Base-by-base conservation (phyloP, 164 flowering plant genomes). In the Magnolia sinica region DNA sequence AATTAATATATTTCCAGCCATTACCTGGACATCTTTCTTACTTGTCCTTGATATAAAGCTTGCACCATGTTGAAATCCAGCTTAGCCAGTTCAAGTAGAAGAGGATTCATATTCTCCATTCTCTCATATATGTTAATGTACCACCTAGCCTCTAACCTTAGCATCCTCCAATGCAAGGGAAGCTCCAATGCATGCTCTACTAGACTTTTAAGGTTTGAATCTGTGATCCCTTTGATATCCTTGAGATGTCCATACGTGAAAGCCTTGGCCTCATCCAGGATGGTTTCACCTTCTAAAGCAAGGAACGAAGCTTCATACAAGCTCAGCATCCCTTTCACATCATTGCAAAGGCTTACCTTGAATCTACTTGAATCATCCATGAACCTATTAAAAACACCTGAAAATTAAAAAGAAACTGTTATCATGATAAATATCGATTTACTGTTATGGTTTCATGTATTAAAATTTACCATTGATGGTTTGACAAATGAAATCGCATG, bases 21-120 rank as follows among this genome's bases (percentile, higher is more conserved):
- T 10, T 81, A 85, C 88, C 84, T 80, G 8, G 86, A 79, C 22
- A 80, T 4, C 3, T 78, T 66, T 55, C 37, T 78, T 3, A 86
- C 77, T 52, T 86, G 84, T 3, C 64, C 76, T 71, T 86, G 88
- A 19, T 81, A 81, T n/a, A 52, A 51, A 24, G 87, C 82, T 81
- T 88, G 88, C 70, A 83, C 81, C 72, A 76, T 72, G 68, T 87
- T 87, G 82, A 84, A 87, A 18, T 86, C 82, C 9, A 86, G 72
- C 73, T 84, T 86, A 3, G 87, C 86, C 49, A 86, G 70, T 20
- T 80, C 82, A 73, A 87, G 73, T 27, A 84, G 14, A 76, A 0
- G 11, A 9, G 69, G 74, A 61, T 83, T 64, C 59, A 24, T 67
- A 1, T 76, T n/a, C 8, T 72, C 52, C 7, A 71, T 51, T 7